Conservation (phyloP, 306 rosid genomes). For the Gastrolobium bilobum region DNA sequence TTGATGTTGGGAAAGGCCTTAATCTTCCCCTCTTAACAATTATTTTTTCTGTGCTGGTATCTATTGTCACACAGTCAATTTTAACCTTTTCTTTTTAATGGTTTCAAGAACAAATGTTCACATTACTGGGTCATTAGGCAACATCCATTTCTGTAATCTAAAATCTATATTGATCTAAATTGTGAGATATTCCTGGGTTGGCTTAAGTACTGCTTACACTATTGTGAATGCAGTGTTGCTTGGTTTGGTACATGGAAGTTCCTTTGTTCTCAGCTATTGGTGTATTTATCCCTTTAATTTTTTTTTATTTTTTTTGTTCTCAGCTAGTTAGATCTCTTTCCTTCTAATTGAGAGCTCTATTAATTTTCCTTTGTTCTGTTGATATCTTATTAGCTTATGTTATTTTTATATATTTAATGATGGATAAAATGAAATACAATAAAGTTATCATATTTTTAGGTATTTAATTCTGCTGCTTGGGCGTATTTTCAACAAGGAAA, state of each 20-base stretch:
- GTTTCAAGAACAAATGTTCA: conserved; percentile 21
- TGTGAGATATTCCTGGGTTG: neutral
- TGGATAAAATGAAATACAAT: too few relatives aligned
- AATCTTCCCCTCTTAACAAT: conserved; percentile 75
- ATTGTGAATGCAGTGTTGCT: neutral
- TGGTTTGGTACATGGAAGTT: neutral
- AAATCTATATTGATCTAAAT: neutral
- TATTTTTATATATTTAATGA: too few relatives aligned
- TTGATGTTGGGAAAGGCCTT: conserved; percentile 95
- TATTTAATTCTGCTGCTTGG: too few relatives aligned
- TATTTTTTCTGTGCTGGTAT: neutral
- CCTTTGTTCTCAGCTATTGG: too few relatives aligned
- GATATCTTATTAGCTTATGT: too few relatives aligned
- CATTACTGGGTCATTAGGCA: neutral
- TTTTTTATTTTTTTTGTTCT: too few relatives aligned
- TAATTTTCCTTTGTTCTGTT: too few relatives aligned
- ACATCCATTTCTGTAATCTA: conserved; percentile 11
- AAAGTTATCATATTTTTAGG: too few relatives aligned
- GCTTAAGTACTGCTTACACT: neutral
- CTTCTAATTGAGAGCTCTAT: too few relatives aligned
- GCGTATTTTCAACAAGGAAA: too few relatives aligned
- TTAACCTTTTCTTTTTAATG: neutral
- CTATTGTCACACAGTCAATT: neutral
- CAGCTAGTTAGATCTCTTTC: too few relatives aligned
- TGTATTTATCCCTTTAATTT: too few relatives aligned